These are phyloP conservation scores for Allomyces arbusculus DNA, from an alignment of 192 early-diverging fungal species.

Conservation along the genomic window DNA sequence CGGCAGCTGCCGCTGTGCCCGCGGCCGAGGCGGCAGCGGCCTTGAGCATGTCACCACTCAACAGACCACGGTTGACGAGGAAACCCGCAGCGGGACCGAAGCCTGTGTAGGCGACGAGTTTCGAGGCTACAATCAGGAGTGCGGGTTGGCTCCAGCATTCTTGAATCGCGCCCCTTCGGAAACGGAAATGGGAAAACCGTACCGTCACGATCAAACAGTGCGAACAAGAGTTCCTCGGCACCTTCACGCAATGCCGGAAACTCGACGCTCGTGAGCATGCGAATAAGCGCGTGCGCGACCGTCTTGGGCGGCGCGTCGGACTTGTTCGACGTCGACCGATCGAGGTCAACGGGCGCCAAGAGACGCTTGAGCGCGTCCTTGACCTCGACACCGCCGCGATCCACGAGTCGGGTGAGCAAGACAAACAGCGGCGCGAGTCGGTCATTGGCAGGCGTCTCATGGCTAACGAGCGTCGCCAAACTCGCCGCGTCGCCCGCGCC, in stretches of 20 bases:
- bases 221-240: slow-evolving; percentile 42
- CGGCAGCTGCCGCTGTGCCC: slow-evolving; percentile 2
- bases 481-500: slow-evolving; percentile 7
- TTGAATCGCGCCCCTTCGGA: background rate
- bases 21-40: background rate
- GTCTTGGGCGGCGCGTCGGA: slow-evolving; percentile 1
- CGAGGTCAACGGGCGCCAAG: background rate
- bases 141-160: background rate
- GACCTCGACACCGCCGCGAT: no score
- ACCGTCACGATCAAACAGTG: slow-evolving; percentile 49
- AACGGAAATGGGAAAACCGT: slow-evolving; percentile 1
- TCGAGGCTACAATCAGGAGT: slow-evolving; percentile 8
- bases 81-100: slow-evolving; percentile 37
- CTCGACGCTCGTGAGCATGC: slow-evolving; percentile 44
- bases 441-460: no score
- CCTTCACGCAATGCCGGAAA: slow-evolving; percentile 33
- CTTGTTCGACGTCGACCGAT: background rate
- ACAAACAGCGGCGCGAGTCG: no score
- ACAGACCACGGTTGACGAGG: slow-evolving; percentile 19
- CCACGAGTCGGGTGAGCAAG: no score
- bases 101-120: slow-evolving; percentile 22
- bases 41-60: background rate
- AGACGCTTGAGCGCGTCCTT: no score
- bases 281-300: slow-evolving; percentile 22
- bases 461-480: no score